Base-by-base conservation (phyloP, 108 stramenopile genomes). In the Pseudonitzschia multistriata region DNA sequence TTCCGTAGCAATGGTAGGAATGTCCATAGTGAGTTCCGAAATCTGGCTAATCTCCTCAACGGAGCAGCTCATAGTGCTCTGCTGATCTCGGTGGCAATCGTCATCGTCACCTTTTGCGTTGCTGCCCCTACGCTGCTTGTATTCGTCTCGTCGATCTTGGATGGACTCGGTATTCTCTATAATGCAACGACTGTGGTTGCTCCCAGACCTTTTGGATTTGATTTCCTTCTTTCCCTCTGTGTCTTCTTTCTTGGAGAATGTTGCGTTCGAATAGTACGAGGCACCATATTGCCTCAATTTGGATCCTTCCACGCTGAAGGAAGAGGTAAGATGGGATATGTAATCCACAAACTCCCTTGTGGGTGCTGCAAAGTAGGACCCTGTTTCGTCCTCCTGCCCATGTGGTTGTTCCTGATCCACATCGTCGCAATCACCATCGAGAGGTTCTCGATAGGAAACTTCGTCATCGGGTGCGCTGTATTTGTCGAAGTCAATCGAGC, bases 1-100 rank as follows among this genome's bases (percentile, higher is more conserved):
- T 15, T 33, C 33, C 2, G 31, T 33, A 39, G 24, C 63, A 35
- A 64, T 24, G 6, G 63, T 64, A 10, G 21, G 63, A 15, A 62
- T 62, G n/a, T 62, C 62, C 62, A 64, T 64, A 14, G 63, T 64
- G 21, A 64, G 15, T 36, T 64, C 63, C 1, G 63, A 64, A 2
- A 64, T 64, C 47, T 64, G 63, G n/a, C 27, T 64, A 1, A 45
- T 28, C 63, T 64, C 63, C 28, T 64, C 63, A 2, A 64, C 63
- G 8, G 63, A 64, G 61, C 36, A 62, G 63, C 39, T 47, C 40
- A 30, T 34, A 22, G 30, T 31, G 27, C 21, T 40, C 15, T 40
- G 0, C 15, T 61, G 22, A 22, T 64, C 63, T 7, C 63, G 42
- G 22, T 1, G 22, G 47, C 25, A 19, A 62, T 62, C 61, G 34